phyloP scores from a whole-genome alignment of 2,329 filamentous ascomycete species.

The Triangularia setosa region DNA sequence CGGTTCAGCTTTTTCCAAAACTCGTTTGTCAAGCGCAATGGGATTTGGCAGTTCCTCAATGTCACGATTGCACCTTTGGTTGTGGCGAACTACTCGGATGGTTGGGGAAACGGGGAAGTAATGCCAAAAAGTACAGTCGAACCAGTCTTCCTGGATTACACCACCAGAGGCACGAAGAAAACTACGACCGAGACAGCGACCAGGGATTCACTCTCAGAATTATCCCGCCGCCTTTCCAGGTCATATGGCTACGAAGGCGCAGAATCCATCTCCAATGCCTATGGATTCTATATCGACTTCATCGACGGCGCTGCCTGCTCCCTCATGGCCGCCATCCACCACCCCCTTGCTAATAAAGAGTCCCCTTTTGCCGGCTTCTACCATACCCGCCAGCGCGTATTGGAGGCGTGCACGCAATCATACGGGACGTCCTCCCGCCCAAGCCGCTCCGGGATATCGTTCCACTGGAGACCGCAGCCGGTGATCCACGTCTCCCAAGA shows the following conservation, averaged over 20 bases:
- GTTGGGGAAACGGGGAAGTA: constrained; percentile 12
- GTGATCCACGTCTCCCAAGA: constrained; percentile 18
- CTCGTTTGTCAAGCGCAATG: constrained; percentile 10
- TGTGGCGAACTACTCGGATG: constrained; percentile 15
- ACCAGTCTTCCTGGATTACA: constrained; percentile 3
- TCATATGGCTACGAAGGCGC: constrained; percentile 15
- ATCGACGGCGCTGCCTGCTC: constrained; percentile 14
- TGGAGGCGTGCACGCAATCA: constrained; percentile 11
- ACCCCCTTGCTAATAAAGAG: constrained; percentile 10
- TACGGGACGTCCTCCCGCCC: constrained; percentile 10
- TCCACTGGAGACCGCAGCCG: constrained; percentile 22
- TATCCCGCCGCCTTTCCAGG: constrained; percentile 8
- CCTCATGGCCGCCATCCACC: constrained; percentile 16
- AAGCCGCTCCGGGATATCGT: constrained; percentile 5
- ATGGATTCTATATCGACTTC: constrained; percentile 19
- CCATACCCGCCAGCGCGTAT: constrained; percentile 13
- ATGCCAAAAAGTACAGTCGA: neutral
- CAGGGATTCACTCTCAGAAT: neutral
- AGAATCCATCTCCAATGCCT: constrained; percentile 16
- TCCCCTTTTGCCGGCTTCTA: constrained; percentile 18
- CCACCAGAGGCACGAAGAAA: neutral
- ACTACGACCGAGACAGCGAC: neutral
- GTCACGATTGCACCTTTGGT: constrained; percentile 11
- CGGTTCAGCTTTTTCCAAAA: constrained; percentile 13
- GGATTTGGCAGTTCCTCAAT: constrained; percentile 12